Conservation (phyloP, 176 grass and related monocot genomes). For the Oryza officinalis region DNA sequence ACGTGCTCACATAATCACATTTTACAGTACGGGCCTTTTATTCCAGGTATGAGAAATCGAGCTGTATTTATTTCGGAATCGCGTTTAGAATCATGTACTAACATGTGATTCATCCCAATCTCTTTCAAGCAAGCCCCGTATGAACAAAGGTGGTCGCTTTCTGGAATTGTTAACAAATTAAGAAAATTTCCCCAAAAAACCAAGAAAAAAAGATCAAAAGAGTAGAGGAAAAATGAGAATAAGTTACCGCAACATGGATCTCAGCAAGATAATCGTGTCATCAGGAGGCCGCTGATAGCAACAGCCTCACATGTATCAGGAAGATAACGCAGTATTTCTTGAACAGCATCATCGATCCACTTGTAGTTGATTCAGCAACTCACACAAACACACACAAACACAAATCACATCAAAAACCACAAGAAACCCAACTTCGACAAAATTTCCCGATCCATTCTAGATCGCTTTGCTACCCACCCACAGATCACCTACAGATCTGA, state of each 20-base stretch:
- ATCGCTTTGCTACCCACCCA: no score
- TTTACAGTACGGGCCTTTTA: background rate
- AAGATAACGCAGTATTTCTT: slow-evolving; percentile 78
- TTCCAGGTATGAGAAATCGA: background rate
- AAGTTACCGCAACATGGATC: slow-evolving; percentile 13
- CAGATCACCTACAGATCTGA: no score
- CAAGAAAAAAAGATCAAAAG: background rate
- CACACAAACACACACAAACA: background rate
- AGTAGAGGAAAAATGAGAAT: background rate
- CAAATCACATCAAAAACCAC: background rate
- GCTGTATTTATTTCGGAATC: no score
- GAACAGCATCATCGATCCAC: slow-evolving; percentile 67
- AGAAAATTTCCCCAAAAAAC: background rate
- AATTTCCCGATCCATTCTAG: no score
- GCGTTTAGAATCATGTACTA: no score
- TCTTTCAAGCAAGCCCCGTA: no score
- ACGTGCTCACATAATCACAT: background rate
- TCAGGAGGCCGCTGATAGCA: slow-evolving; percentile 43
- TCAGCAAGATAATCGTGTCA: slow-evolving; percentile 62
- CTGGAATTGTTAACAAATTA: no score
- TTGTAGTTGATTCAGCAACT: background rate
- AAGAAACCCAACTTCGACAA: background rate
- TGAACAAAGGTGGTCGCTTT: no score
- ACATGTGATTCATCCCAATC: no score
- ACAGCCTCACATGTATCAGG: slow-evolving; percentile 43